Conservation (phyloP, 192 early-diverging fungal species). For the Gamsiella multidivaricata region DNA sequence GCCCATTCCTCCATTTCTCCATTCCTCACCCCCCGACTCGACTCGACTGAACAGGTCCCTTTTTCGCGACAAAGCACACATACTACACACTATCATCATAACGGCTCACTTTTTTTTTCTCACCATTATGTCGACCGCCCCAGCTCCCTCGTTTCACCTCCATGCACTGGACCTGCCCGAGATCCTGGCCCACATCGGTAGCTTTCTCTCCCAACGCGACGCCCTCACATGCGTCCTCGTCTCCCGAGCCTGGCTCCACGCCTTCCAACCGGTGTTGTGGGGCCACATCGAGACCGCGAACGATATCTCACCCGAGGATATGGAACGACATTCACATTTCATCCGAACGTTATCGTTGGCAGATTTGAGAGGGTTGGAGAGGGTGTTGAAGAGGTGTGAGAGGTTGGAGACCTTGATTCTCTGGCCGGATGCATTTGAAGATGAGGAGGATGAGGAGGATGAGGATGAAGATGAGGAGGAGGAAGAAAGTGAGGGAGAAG, state of each 20-base stretch:
- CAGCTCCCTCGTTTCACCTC: not conserved
- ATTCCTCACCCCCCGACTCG: too few species aligned
- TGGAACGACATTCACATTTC: constrained; percentile 11
- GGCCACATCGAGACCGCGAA: constrained; percentile 31
- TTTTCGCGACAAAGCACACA: too few species aligned
- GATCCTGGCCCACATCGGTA: constrained; percentile 20
- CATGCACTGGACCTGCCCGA: constrained; percentile 28
- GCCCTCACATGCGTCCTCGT: constrained; percentile 27
- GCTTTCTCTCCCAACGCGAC: constrained; percentile 20
- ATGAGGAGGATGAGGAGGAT: constrained; percentile 27
- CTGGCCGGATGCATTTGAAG: constrained; percentile 36
- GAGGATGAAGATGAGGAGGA: constrained; percentile 11
- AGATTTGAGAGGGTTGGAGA: constrained; percentile 10
- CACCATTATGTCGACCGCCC: too few species aligned
- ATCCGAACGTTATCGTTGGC: constrained; percentile 25
- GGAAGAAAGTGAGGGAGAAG: not conserved
- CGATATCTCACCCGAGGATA: constrained; percentile 11
- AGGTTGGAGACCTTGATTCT: constrained; percentile 29
- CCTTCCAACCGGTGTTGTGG: constrained; percentile 31
- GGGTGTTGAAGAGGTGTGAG: constrained; percentile 6
- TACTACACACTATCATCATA: too few species aligned
- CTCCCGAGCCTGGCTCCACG: constrained; percentile 19
- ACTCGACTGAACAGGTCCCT: too few species aligned
- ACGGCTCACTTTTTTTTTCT: too few species aligned
- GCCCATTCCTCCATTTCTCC: too few species aligned